Evolutionary conservation across 257 asterid species (phyloP).

Genomic region (Petunia secreta): DNA sequence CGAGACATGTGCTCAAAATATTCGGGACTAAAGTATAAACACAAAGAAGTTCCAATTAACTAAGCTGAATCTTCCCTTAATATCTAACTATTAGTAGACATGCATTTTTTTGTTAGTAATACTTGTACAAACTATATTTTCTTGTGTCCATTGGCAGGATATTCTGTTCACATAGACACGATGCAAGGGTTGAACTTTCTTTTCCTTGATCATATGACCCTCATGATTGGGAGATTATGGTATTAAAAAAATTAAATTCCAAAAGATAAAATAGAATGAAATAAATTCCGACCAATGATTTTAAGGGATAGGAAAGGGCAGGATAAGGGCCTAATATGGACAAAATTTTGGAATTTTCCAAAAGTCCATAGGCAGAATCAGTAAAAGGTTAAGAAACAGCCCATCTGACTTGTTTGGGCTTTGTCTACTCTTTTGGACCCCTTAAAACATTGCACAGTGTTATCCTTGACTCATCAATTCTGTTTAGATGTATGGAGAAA

Average conservation of each 20-base stretch:
- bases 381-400: neutral
- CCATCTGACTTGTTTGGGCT: neutral
- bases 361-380: neutral
- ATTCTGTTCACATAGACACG: neutral
- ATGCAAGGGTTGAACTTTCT: neutral
- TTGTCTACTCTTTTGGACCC: neutral
- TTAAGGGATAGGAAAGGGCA: neutral
- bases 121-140: neutral
- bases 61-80: neutral
- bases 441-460: neutral
- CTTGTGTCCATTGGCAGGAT: neutral
- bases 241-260: neutral
- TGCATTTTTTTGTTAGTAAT: neutral
- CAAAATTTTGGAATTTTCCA: neutral
- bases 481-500: neutral
- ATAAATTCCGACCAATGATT: neutral
- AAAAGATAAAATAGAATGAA: neutral
- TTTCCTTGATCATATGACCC: neutral
- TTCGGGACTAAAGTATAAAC: no score
- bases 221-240: no score
- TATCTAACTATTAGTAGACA: neutral
- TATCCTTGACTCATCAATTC: neutral
- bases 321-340: neutral
- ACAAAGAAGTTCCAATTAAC: no score
- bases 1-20: no score